Percentiles rank a stretch among this genome's conserved stretches.
These are phyloP conservation scores for Eucalyptus viminalis DNA, from an alignment of 345 rosid species.

Conservation along the genomic window DNA sequence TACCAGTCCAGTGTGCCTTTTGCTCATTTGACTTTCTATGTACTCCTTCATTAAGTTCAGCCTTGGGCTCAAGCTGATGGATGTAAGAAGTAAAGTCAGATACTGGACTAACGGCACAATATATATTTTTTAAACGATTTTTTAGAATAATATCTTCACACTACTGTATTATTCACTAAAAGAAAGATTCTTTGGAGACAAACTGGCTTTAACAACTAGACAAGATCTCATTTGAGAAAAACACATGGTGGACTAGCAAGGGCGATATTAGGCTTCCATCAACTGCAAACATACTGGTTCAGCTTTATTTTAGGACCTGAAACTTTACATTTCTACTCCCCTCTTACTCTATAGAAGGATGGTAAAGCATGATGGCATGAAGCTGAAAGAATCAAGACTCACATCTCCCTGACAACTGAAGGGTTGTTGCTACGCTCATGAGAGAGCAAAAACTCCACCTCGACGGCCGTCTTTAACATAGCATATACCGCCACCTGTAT, in stretches of 20 bases:
- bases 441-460: conserved; percentile 56
- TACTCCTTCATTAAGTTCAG: conserved; percentile 16
- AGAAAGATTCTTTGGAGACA: not conserved
- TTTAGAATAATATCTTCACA: not conserved
- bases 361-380: not conserved
- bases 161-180: not conserved
- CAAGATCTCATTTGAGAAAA: not conserved
- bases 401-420: conserved; percentile 40
- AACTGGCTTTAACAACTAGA: not conserved
- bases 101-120: not conserved
- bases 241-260: not conserved
- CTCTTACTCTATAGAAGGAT: not conserved
- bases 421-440: conserved; percentile 35
- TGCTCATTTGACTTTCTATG: conserved; percentile 33
- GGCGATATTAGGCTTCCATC: not conserved
- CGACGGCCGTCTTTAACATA: conserved; percentile 42
- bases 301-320: not conserved
- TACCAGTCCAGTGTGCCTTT: conserved; percentile 27
- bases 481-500: conserved; percentile 57
- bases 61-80: conserved; percentile 35
- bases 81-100: not conserved
- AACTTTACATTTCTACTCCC: not conserved
- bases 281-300: not conserved
- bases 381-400: not conserved
- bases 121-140: not conserved